These are phyloP conservation scores for Plenodomus lindquistii DNA, from an alignment of 2,329 filamentous ascomycete genomes.

Conservation along the genomic window DNA sequence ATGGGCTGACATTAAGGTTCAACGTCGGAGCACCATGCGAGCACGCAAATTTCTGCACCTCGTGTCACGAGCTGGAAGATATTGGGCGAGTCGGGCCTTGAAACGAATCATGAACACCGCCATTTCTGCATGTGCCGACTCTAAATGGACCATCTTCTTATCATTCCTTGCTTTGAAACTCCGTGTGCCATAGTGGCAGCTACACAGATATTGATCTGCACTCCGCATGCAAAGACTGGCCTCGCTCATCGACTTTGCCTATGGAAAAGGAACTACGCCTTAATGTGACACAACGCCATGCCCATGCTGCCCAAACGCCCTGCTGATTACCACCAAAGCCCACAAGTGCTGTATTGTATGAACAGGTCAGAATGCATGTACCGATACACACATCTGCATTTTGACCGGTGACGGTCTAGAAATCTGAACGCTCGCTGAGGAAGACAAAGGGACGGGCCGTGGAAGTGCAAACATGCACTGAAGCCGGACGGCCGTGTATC, in stretches of 20 bases:
- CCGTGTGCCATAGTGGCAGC: not conserved
- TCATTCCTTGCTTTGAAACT: not conserved
- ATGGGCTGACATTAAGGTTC: constrained; percentile 7
- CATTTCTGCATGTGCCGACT: not conserved
- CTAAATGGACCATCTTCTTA: not conserved
- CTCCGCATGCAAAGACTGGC: not conserved
- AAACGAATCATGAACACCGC: too few relatives aligned
- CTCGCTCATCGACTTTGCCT: not conserved
- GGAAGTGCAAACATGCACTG: constrained; percentile 5
- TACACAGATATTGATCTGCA: not conserved
- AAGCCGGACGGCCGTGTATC: constrained; percentile 1
- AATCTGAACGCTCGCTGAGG: constrained; percentile 32
- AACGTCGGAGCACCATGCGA: not conserved
- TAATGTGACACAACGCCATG: constrained; percentile 17
- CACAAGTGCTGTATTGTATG: constrained; percentile 25
- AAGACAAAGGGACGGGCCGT: not conserved
- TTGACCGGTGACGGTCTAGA: constrained; percentile 31
- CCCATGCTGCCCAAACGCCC: constrained; percentile 28
- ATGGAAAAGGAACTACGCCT: constrained; percentile 13
- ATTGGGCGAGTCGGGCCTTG: too few relatives aligned
- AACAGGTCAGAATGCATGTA: constrained; percentile 15
- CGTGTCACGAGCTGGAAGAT: too few relatives aligned
- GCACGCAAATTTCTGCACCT: too few relatives aligned
- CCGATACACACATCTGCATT: constrained; percentile 20
- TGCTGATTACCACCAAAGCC: constrained; percentile 14